Conservation (phyloP, 805 yeast species). For the Yamadazyma ubonensis region DNA sequence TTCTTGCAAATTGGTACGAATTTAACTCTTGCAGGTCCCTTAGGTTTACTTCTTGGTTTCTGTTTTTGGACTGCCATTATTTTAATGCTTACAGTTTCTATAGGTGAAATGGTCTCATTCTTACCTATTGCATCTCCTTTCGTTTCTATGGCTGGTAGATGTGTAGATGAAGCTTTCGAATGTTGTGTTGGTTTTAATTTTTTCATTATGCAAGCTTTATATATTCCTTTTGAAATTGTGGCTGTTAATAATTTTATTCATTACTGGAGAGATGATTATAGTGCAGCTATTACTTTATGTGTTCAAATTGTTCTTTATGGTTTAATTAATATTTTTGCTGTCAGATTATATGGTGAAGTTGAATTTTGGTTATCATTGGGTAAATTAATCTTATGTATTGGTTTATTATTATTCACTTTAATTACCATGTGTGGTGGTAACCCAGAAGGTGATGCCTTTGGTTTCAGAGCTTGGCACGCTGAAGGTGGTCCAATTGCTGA, state of each 20-base stretch:
- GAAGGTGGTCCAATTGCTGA: slow-evolving; percentile 42
- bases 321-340: slow-evolving; percentile 46
- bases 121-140: slow-evolving; percentile 39
- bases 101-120: slow-evolving; percentile 42
- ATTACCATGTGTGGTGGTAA: slow-evolving; percentile 40
- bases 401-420: slow-evolving; percentile 37
- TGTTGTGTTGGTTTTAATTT: slow-evolving; percentile 40
- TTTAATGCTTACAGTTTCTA: slow-evolving; percentile 34
- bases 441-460: slow-evolving; percentile 33
- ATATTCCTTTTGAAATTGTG: slow-evolving; percentile 49
- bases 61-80: slow-evolving; percentile 36
- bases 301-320: slow-evolving; percentile 44
- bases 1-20: slow-evolving; percentile 16
- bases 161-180: slow-evolving; percentile 37
- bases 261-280: slow-evolving; percentile 50
- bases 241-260: slow-evolving; percentile 55
- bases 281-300: slow-evolving; percentile 47
- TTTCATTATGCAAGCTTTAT: slow-evolving; percentile 24
- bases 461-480: slow-evolving; percentile 35
- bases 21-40: slow-evolving; percentile 33
- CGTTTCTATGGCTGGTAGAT: slow-evolving; percentile 38
- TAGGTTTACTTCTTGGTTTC: slow-evolving; percentile 33
- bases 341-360: slow-evolving; percentile 49
- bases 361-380: slow-evolving; percentile 48
- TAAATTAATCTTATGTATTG: slow-evolving; percentile 37